Evolutionary conservation across 169 alveolate genomes (phyloP).

Genomic region (Eimeria necatrix): DNA sequence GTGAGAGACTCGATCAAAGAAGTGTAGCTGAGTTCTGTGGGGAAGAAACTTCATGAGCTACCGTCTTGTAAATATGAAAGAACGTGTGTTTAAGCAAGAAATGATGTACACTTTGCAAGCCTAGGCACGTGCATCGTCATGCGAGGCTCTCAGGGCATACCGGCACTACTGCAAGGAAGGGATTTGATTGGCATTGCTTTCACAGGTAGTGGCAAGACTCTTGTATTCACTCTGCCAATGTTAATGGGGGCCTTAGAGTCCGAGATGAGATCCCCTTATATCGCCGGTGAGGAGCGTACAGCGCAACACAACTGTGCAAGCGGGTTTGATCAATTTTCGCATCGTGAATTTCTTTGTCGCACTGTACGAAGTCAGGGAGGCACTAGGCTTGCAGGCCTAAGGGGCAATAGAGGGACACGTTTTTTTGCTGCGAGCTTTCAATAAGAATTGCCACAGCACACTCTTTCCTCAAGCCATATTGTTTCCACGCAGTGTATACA

Average conservation of each 20-base stretch:
- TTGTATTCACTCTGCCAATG: slow-evolving; percentile 95
- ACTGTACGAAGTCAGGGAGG: too few species aligned
- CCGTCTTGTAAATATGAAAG: background rate
- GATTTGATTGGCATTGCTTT: slow-evolving; percentile 96
- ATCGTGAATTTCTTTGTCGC: too few species aligned
- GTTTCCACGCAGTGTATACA: too few species aligned
- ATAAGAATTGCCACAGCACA: too few species aligned
- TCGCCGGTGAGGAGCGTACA: slow-evolving; percentile 52
- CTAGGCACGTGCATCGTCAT: background rate
- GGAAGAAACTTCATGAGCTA: background rate
- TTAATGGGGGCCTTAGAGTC: slow-evolving; percentile 93
- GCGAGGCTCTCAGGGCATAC: slow-evolving; percentile 89
- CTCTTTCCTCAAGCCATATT: too few species aligned
- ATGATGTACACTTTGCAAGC: background rate
- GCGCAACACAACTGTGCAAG: background rate
- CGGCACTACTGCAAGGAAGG: slow-evolving; percentile 92
- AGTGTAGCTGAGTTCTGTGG: background rate
- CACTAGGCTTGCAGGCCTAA: too few species aligned
- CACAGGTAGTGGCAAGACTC: slow-evolving; percentile 96
- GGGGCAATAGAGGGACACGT: too few species aligned
- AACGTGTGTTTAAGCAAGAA: background rate
- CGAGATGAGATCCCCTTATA: slow-evolving; percentile 87
- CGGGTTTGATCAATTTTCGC: too few species aligned
- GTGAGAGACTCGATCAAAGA: background rate
- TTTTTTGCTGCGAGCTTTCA: too few species aligned